Evolutionary conservation across 2,329 filamentous ascomycete species (phyloP).

Genomic region (Beauveria asiatica): DNA sequence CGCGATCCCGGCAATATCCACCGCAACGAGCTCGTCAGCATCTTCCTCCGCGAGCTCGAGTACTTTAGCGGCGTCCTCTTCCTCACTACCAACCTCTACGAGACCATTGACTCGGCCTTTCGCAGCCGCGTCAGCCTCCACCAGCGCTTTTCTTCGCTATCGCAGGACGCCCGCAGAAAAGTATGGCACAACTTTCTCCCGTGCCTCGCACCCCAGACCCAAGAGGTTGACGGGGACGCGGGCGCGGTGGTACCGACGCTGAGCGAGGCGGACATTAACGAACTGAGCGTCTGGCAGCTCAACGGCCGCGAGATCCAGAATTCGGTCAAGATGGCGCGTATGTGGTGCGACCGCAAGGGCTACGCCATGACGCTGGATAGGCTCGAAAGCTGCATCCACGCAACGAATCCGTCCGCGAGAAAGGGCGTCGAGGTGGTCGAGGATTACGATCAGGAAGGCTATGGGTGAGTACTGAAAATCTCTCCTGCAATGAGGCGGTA

Average conservation of each 20-base stretch:
- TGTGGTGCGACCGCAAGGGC: slow-evolving; percentile 36
- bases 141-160: slow-evolving; percentile 34
- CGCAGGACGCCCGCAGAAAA: slow-evolving; percentile 26
- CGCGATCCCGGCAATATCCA: slow-evolving; percentile 36
- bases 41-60: slow-evolving; percentile 38
- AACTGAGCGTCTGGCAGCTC: slow-evolving; percentile 32
- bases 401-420: slow-evolving; percentile 33
- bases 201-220: slow-evolving; percentile 20
- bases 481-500: background rate
- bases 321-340: slow-evolving; percentile 36
- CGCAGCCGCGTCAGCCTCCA: slow-evolving; percentile 39
- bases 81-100: slow-evolving; percentile 34
- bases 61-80: slow-evolving; percentile 38
- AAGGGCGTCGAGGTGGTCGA: slow-evolving; percentile 25
- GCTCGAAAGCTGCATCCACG: slow-evolving; percentile 36
- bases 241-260: slow-evolving; percentile 9
- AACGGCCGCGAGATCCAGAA: slow-evolving; percentile 41
- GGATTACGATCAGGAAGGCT: background rate
- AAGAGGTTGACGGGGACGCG: background rate
- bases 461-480: background rate
- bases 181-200: slow-evolving; percentile 40
- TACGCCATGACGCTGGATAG: slow-evolving; percentile 32
- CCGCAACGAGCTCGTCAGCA: slow-evolving; percentile 40
- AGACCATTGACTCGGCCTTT: slow-evolving; percentile 36
- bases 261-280: slow-evolving; percentile 27